Evolutionary conservation across 768 basidiomycete genomes (phyloP), one percentile per base, ranked within the genome.

Genomic region (Lentinus tigrinus): DNA sequence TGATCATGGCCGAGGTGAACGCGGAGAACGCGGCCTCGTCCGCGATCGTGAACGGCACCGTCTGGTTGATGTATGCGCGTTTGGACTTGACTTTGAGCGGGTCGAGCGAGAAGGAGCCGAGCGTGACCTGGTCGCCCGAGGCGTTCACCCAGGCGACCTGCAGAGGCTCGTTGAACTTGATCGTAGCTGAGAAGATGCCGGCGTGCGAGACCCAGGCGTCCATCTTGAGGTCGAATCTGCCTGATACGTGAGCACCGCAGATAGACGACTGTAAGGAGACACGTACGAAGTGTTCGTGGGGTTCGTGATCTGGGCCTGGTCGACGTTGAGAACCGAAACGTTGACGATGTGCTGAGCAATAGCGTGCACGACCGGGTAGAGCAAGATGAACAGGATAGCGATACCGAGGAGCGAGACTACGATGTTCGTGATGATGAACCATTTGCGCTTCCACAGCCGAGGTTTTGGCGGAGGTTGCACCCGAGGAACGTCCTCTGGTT

Each of bases 291-390:
- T 70, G 60, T 89, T 88, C n/a, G 74, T 66, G 5, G 87, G 82
- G 17, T 71, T 73, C 0, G 74, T 74, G 55, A 89, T 86, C 16
- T 72, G 70, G 8, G 81, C 85, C 26, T 66, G 67, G 26, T 84
- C 74, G 43, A 90, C 74, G 54, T 84, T 75, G 34, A 90, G 73
- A 21, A 75, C 76, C 34, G 81, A 72, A 37, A 76, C 75, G 56
- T 87, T 82, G 16, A 89, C 78, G 39, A 89, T 81, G 40, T 84
- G 77, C 61, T 87, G 86, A 19, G 81, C 78, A 61, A 89, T 85
- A 44, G 87, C 87, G 49, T 72, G 78, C 55, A 89, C 75, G 54
- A 89, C 84, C 6, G 88, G 88, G 69, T 82, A 89, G 23, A 90
- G 70, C 11, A 89, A 47, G 59, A 89, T 81, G 70, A 89, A 90